A percentile compares a stretch with the other conserved stretches of the same genome.
These are phyloP conservation scores for Sparassis latifolia DNA, from an alignment of 1,284 basidiomycete species.

Conservation along the genomic window DNA sequence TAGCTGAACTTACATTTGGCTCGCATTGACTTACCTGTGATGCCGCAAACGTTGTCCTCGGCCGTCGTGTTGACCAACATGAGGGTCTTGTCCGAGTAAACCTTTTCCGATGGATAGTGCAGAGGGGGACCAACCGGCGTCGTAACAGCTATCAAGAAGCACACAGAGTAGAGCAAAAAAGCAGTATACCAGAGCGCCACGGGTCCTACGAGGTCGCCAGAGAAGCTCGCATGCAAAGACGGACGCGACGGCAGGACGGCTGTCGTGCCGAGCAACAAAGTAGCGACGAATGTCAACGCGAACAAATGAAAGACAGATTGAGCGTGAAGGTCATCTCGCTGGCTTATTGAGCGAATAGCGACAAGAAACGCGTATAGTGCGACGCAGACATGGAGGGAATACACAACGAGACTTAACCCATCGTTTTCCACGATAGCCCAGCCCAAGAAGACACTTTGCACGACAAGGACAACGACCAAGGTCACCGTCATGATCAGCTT, in stretches of 20 bases:
- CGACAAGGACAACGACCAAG: slow-evolving; percentile 37
- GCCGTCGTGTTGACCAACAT: slow-evolving; percentile 47
- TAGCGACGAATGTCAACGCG: slow-evolving; percentile 47
- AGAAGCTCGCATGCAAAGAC: slow-evolving; percentile 7
- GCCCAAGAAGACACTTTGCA: slow-evolving; percentile 49
- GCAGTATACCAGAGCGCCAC: slow-evolving; percentile 41
- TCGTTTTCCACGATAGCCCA: slow-evolving; percentile 40
- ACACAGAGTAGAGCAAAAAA: slow-evolving; percentile 43
- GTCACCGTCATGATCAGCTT: slow-evolving; percentile 47
- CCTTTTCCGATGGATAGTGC: slow-evolving; percentile 61
- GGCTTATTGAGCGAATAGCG: slow-evolving; percentile 45
- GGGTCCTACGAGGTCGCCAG: slow-evolving; percentile 18
- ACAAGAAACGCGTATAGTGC: slow-evolving; percentile 58
- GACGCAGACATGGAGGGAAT: slow-evolving; percentile 46
- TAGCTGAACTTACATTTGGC: too few relatives aligned
- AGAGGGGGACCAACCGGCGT: slow-evolving; percentile 70
- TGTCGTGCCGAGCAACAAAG: slow-evolving; percentile 39
- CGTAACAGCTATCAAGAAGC: slow-evolving; percentile 43
- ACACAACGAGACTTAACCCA: slow-evolving; percentile 29
- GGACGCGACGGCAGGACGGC: slow-evolving; percentile 46
- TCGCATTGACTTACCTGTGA: slow-evolving; percentile 20
- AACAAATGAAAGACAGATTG: slow-evolving; percentile 65
- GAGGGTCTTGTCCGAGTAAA: slow-evolving; percentile 71
- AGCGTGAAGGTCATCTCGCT: slow-evolving; percentile 50
- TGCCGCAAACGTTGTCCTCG: slow-evolving; percentile 61